phyloP scores from a whole-genome alignment of 305 asterid species.

The Solanum chacoense region DNA sequence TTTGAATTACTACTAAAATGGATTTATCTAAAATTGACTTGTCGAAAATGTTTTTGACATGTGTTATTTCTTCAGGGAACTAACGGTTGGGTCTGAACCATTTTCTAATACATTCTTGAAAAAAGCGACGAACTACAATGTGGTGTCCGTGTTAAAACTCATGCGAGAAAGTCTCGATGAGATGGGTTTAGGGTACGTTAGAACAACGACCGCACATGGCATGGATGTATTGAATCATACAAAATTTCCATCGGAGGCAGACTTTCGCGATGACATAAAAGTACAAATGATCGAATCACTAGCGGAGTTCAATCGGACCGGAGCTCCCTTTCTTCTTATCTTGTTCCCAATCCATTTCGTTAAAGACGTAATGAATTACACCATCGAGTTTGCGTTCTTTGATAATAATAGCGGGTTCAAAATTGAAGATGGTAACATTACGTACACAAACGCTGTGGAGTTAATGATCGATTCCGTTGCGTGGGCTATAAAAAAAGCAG shows the following conservation, averaged over 20 bases:
- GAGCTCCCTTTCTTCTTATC: conserved; percentile 11
- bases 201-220: not conserved
- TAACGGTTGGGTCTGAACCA: not conserved
- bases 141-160: not conserved
- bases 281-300: not conserved
- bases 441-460: conserved; percentile 29
- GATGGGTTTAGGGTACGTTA: not conserved
- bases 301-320: not conserved
- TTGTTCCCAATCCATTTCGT: conserved; percentile 2
- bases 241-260: conserved; percentile 29
- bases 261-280: conserved; percentile 25
- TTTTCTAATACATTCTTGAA: not conserved
- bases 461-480: conserved; percentile 20
- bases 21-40: not conserved
- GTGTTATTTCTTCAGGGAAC: not conserved
- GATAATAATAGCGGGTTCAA: conserved; percentile 5
- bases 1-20: not conserved
- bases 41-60: not conserved
- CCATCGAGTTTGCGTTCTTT: conserved; percentile 12
- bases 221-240: not conserved
- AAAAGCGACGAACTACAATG: not conserved
- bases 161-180: conserved; percentile 5
- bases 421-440: conserved; percentile 10
- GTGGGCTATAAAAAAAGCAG: conserved; percentile 29
- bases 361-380: not conserved